A percentile compares a stretch with the other conserved stretches of the same genome.
phyloP scores from a whole-genome alignment of 495 filamentous ascomycete genomes.

The Talaromyces nanjingensis region DNA sequence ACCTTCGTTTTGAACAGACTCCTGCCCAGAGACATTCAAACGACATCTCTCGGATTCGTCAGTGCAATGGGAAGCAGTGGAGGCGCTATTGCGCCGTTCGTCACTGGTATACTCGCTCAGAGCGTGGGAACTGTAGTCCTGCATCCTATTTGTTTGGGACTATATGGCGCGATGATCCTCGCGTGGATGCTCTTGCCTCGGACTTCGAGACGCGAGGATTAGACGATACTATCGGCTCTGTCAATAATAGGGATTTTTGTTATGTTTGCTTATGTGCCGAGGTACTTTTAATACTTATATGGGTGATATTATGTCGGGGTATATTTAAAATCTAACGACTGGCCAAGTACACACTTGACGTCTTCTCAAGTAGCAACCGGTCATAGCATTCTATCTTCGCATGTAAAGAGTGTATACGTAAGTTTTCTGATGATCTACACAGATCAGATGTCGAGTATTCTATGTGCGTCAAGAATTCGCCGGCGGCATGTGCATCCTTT shows the following conservation, averaged over 20 bases:
- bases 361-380: not conserved
- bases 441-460: not conserved
- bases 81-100: conserved; percentile 67
- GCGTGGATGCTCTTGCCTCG: conserved; percentile 46
- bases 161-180: conserved; percentile 64
- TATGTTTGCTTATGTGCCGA: not conserved
- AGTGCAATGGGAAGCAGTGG: conserved; percentile 68
- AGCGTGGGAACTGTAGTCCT: conserved; percentile 64
- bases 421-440: not conserved
- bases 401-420: not conserved
- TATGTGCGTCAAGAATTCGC: not conserved
- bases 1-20: conserved; percentile 58
- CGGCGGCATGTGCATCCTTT: not conserved
- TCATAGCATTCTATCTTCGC: not conserved
- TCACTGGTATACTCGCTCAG: conserved; percentile 64
- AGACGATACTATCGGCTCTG: not conserved
- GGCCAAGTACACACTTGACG: not conserved
- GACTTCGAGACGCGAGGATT: conserved; percentile 4
- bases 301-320: not conserved
- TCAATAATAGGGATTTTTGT: not conserved
- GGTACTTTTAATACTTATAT: not conserved
- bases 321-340: not conserved
- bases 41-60: conserved; percentile 62
- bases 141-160: conserved; percentile 60
- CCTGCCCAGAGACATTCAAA: conserved; percentile 55